Evolutionary conservation across 2,329 filamentous ascomycete genomes (phyloP), one percentile per base, ranked within the genome.

Genomic region (Akanthomyces lecanii): DNA sequence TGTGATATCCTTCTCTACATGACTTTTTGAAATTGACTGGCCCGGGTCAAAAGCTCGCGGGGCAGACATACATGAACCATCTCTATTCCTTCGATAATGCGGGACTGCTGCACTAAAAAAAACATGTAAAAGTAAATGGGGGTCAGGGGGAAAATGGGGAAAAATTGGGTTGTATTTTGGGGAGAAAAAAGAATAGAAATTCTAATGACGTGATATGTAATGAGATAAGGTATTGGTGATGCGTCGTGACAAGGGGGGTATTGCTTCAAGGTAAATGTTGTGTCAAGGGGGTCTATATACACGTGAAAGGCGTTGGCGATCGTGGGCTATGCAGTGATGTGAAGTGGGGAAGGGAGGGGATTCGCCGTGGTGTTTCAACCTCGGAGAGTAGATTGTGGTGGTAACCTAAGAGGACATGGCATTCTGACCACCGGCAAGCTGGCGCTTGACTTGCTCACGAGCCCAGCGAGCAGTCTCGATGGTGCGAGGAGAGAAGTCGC

Each of bases 401-500:
- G 53, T 42, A 33, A 54, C n/a, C 82, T 55, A 61, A 30, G 51
- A 78, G 61, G 79, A 75, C 81, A 86, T 85, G 69, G 83, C 78
- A 61, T 69, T 65, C 74, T 79, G 69, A 72, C 74, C 56, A 67
- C 84, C 84, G 64, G 84, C 83, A 59, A 88, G 78, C 78, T 99
- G 95, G 71, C 92, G 90, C 84, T 97, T 98, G 75, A 98, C 93
- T 76, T 97, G 92, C 78, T 98, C 95, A 65, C 94, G 89, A 66
- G 95, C 93, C 95, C 95, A 99, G 71, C 94, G 90, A 73, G 95
- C 95, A 53, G 95, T 98, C 68, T 97, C 92, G 68, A 95, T 89
- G 4, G 95, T 99, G 66, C 93, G 90, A 33, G 85, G 73, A 69
- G 88, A 84, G 80, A 91, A 97, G 53, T 98, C 93, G 69, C 91